Evolutionary conservation across 441 rosid species (phyloP).

Genomic region (Macaranga tanarius): DNA sequence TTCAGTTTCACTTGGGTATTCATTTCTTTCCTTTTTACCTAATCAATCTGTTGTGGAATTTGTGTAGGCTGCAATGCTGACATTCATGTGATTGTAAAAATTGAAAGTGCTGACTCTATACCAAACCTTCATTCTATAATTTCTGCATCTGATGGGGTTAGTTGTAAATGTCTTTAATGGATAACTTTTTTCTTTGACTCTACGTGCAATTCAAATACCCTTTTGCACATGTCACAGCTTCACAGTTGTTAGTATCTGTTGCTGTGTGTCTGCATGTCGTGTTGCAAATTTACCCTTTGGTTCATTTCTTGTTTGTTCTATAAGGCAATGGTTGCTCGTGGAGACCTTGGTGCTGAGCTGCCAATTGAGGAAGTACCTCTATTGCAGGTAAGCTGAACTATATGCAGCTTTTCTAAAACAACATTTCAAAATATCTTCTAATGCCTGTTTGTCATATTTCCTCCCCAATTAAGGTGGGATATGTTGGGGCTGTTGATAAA

Average conservation of each 20-base stretch:
- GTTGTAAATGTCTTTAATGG: constrained; percentile 30
- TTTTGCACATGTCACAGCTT: constrained; percentile 6
- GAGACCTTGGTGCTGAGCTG: constrained; percentile 99
- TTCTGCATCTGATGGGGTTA: constrained; percentile 93
- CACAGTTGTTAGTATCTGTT: not conserved
- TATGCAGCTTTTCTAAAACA: not conserved
- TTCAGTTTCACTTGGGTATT: not conserved
- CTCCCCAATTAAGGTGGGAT: not conserved
- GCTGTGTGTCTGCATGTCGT: not conserved
- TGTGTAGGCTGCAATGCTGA: constrained; percentile 71
- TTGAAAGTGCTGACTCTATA: constrained; percentile 95
- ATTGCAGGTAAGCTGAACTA: constrained; percentile 62
- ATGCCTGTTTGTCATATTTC: not conserved
- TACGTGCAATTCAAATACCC: not conserved
- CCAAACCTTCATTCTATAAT: constrained; percentile 86
- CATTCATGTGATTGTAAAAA: constrained; percentile 78
- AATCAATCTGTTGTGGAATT: constrained; percentile 25
- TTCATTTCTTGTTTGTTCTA: constrained; percentile 20
- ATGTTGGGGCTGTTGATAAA: not conserved
- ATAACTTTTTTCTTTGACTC: not conserved
- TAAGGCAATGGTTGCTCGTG: constrained; percentile 99
- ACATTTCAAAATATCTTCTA: not conserved
- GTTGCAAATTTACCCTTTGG: constrained; percentile 17
- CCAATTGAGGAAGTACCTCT: constrained; percentile 95
- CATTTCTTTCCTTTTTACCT: constrained; percentile 8